These are phyloP conservation scores for Aspergillus sparsus DNA, from an alignment of 495 filamentous ascomycete species.

Conservation along the genomic window DNA sequence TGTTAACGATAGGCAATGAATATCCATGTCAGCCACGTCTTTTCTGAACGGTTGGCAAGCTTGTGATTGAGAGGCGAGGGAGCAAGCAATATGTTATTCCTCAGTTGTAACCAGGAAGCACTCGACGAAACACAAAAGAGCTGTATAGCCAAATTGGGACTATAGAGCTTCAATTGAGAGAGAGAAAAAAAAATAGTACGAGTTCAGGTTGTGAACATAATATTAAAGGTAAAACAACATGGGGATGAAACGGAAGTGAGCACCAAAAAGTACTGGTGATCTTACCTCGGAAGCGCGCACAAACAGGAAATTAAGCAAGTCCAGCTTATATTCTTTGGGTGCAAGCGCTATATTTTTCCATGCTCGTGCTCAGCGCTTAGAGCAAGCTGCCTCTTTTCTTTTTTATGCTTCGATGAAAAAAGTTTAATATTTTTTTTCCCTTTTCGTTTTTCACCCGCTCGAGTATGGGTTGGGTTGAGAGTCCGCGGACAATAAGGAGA, in stretches of 20 bases:
- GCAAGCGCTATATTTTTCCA: conserved; percentile 38
- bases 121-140: no score
- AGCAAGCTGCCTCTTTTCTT: background rate
- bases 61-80: background rate
- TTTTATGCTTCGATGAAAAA: conserved; percentile 14
- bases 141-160: background rate
- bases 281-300: conserved; percentile 38
- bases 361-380: conserved; percentile 36
- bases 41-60: conserved; percentile 9
- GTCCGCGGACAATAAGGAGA: background rate
- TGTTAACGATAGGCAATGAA: conserved; percentile 19
- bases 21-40: conserved; percentile 20
- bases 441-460: no score
- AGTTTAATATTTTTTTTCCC: background rate
- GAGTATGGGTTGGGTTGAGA: no score
- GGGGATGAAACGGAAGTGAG: conserved; percentile 13
- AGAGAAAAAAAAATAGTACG: background rate
- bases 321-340: conserved; percentile 23
- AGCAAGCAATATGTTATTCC: background rate
- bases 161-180: background rate
- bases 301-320: conserved; percentile 31
- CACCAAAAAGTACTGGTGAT: conserved; percentile 14
- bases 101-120: conserved; percentile 9
- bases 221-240: background rate
- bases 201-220: background rate